phyloP scores from a whole-genome alignment of 1,284 basidiomycete genomes.

The Malassezia pachydermatis region DNA sequence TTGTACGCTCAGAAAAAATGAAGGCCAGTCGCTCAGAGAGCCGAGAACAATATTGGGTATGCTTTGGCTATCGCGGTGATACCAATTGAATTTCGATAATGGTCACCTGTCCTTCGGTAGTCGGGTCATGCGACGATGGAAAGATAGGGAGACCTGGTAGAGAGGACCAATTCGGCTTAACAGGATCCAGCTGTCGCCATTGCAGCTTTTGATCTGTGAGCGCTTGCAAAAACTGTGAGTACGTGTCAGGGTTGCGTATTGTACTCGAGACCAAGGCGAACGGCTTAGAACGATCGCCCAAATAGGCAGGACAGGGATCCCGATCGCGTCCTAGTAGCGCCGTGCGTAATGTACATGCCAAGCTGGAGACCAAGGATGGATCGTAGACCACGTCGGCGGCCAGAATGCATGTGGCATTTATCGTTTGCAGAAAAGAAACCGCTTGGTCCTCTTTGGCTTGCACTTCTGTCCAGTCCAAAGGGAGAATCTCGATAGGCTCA shows the following conservation, averaged over 20 bases:
- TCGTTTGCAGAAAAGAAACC: background rate
- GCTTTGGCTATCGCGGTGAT: slow-evolving; percentile 8
- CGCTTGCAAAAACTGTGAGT: slow-evolving; percentile 8
- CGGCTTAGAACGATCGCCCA: background rate
- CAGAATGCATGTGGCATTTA: slow-evolving; percentile 11
- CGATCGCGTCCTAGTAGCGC: background rate
- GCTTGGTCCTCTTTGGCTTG: background rate
- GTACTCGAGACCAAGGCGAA: slow-evolving; percentile 22
- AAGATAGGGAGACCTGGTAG: slow-evolving; percentile 8
- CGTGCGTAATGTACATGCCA: slow-evolving; percentile 1
- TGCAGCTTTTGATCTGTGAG: background rate
- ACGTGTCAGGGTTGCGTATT: slow-evolving; percentile 18
- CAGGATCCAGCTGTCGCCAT: background rate
- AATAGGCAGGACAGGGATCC: background rate
- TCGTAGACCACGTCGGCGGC: slow-evolving; percentile 26
- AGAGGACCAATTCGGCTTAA: background rate
- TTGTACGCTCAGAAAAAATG: slow-evolving; percentile 35
- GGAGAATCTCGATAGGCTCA: background rate
- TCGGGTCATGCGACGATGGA: slow-evolving; percentile 13
- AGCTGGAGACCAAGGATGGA: slow-evolving; percentile 10
- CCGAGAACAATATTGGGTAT: slow-evolving; percentile 39
- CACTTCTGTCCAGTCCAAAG: slow-evolving; percentile 19
- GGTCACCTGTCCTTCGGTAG: slow-evolving; percentile 8
- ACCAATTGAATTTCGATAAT: slow-evolving; percentile 7
- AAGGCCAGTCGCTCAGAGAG: slow-evolving; percentile 33